Evolutionary conservation across 495 filamentous ascomycete genomes (phyloP), one percentile per base, ranked within the genome.

Genomic region (Penicillium longicatenatum): DNA sequence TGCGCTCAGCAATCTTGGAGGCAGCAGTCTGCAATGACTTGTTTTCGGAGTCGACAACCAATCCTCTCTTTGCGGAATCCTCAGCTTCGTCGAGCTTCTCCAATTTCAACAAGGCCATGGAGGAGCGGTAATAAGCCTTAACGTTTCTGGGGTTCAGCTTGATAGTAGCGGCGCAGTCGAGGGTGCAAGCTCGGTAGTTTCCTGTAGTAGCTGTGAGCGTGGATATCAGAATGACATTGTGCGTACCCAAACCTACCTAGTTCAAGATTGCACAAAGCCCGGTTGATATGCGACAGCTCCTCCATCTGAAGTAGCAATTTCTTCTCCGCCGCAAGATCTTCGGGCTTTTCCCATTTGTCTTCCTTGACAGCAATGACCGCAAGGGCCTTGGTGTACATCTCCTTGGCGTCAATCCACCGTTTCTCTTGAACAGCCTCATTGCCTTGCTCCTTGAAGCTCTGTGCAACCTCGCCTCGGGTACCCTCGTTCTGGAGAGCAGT

Each of bases 401-500:
- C 92, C 64, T 87, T 89, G 6, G 91, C 94, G 70, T 97, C 92
- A 17, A 74, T 77, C 86, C 88, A 98, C 46, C 82, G 76, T 71
- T 87, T 87, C 55, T 76, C 80, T 55, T 80, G 79, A 60, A 92
- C 95, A 56, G 84, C 85, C 56, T 97, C 94, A 68, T 98, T 98
- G 16, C 95, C 93, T 57, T 90, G 89, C 68, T 92, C 87, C 64
- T 91, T 88, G 76, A 92, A 97, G 60, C 86, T 87, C 42, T 79
- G 70, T 12, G 84, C 87, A 39, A 93, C 86, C 68, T 98, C 95
- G 12, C 83, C 80, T 10, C 90, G 84, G 0, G 91, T 92, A 43
- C 94, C 95, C 70, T 98, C 94, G 64, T 96, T 97, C 31, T 91
- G 89, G 12, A 98, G 76, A 2, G 95, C 95, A 60, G 88, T 87